A percentile compares a stretch with the other conserved stretches of the same genome.
Conservation (phyloP, 331 rosid genomes). For the Malus hybrid region DNA sequence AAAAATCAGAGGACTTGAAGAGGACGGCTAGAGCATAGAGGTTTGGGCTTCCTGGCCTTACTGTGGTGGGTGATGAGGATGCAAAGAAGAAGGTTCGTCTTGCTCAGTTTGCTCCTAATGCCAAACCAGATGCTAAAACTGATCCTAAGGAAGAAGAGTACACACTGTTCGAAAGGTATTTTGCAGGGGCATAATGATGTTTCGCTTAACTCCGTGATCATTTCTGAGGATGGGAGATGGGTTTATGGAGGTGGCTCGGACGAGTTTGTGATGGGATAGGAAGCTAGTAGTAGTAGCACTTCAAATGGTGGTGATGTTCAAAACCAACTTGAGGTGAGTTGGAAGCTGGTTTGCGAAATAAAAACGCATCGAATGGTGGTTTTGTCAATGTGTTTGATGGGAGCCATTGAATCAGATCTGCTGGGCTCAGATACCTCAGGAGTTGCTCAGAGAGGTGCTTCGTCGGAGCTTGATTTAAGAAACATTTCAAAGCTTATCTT, state of each 20-base stretch:
- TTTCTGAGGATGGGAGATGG: too few relatives aligned
- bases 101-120: too few relatives aligned
- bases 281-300: background rate
- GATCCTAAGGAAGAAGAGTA: too few relatives aligned
- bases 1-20: constrained; percentile 60
- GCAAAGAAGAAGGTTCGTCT: constrained; percentile 35
- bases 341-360: constrained; percentile 54
- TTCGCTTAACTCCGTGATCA: too few relatives aligned
- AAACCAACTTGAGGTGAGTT: constrained; percentile 10
- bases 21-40: constrained; percentile 93
- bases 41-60: constrained; percentile 53
- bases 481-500: constrained; percentile 78
- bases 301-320: background rate
- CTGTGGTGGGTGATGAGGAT: constrained; percentile 47
- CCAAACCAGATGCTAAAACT: too few relatives aligned
- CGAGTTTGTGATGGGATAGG: constrained; percentile 58
- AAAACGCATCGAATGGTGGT: constrained; percentile 78
- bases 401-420: constrained; percentile 6
- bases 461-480: constrained; percentile 30
- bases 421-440: too few relatives aligned
- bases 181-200: too few relatives aligned
- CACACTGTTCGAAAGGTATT: too few relatives aligned
- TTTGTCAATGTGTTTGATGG: constrained; percentile 59
- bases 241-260: too few relatives aligned
- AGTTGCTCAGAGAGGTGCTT: background rate